Percentiles rank a stretch among this genome's conserved stretches.
These are phyloP conservation scores for Trametes sanguinea DNA, from an alignment of 768 basidiomycete genomes.

Conservation along the genomic window DNA sequence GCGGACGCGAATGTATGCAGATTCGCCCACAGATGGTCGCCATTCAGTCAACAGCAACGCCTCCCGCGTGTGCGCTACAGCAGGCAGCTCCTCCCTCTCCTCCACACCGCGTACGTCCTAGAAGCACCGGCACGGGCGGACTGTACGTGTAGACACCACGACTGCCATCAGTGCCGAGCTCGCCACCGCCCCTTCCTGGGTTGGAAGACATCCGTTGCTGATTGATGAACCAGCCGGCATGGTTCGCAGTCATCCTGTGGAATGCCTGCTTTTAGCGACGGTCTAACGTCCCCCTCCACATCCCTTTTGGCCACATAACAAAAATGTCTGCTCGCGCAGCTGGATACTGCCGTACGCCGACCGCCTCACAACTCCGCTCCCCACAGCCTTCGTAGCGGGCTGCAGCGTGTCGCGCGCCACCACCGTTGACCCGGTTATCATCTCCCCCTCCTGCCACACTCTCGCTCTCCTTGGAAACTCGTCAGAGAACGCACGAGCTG, in stretches of 20 bases:
- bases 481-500: slow-evolving; percentile 1
- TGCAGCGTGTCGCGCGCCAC: slow-evolving; percentile 18
- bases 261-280: background rate
- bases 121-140: slow-evolving; percentile 17
- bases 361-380: background rate
- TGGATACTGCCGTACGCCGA: background rate
- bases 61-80: background rate
- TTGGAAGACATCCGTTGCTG: slow-evolving; percentile 1
- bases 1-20: background rate
- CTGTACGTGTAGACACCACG: slow-evolving; percentile 19
- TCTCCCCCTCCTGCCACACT: slow-evolving; percentile 1
- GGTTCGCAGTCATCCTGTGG: slow-evolving; percentile 4
- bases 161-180: slow-evolving; percentile 18
- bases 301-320: background rate
- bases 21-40: slow-evolving; percentile 6
- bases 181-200: background rate
- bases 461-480: background rate
- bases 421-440: slow-evolving; percentile 20
- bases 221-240: slow-evolving; percentile 15
- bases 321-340: background rate
- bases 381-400: slow-evolving; percentile 10
- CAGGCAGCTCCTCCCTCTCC: slow-evolving; percentile 2
- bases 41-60: slow-evolving; percentile 8
- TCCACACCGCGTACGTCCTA: slow-evolving; percentile 18
- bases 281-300: too few relatives aligned